These are phyloP conservation scores for Lentinula lateritia DNA, from an alignment of 768 basidiomycete genomes.

Conservation along the genomic window DNA sequence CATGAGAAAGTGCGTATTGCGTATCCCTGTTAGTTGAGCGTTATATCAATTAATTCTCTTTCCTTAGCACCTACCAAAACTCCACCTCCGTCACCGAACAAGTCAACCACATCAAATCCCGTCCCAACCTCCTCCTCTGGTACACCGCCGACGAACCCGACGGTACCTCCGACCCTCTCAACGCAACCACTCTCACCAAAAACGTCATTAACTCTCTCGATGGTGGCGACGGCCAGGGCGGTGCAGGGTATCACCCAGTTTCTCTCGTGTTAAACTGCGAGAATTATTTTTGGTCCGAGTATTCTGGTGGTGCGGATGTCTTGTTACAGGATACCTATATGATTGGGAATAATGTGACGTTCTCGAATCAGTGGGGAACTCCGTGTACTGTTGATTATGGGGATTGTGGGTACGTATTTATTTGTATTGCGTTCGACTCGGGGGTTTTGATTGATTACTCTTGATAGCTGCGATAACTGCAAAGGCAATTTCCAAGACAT, in stretches of 20 bases:
- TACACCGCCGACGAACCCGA: constrained; percentile 76
- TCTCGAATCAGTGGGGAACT: constrained; percentile 56
- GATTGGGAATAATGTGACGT: constrained; percentile 58
- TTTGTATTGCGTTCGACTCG: neutral
- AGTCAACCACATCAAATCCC: constrained; percentile 62
- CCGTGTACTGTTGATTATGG: constrained; percentile 61
- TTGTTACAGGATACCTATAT: constrained; percentile 65
- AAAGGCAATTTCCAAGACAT: constrained; percentile 68
- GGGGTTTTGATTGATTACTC: neutral
- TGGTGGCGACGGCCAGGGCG: constrained; percentile 40
- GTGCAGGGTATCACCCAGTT: constrained; percentile 59
- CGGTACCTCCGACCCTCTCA: constrained; percentile 61
- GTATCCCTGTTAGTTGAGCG: neutral
- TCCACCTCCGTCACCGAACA: constrained; percentile 55
- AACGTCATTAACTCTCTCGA: constrained; percentile 57
- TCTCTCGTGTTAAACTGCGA: constrained; percentile 62
- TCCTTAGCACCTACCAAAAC: constrained; percentile 57
- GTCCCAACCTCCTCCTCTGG: constrained; percentile 66
- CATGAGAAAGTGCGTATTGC: constrained; percentile 51
- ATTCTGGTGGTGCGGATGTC: constrained; percentile 62
- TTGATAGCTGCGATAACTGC: constrained; percentile 51
- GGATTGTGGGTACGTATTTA: constrained; percentile 59
- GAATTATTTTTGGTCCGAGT: constrained; percentile 57
- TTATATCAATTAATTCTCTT: constrained; percentile 1
- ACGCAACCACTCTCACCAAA: constrained; percentile 48